These are phyloP conservation scores for Kalmusia sp. DNA, from an alignment of 2,329 filamentous ascomycete genomes.

Conservation along the genomic window DNA sequence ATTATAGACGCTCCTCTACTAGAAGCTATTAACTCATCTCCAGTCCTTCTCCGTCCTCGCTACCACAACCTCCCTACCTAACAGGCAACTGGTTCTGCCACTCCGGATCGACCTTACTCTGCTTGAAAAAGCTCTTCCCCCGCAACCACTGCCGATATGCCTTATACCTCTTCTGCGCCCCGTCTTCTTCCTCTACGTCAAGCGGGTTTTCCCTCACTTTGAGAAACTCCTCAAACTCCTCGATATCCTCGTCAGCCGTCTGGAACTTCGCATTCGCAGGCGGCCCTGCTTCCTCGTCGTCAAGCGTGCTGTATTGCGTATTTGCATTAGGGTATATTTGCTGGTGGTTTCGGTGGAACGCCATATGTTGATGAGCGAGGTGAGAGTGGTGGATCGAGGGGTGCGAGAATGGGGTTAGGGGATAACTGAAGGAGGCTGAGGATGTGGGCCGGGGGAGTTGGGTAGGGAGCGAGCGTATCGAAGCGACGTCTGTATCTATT, in stretches of 20 bases:
- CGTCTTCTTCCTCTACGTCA: conserved; percentile 86
- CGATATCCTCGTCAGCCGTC: conserved; percentile 69
- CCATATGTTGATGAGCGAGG: background rate
- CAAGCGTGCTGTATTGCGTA: conserved; percentile 1
- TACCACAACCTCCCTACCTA: conserved; percentile 21
- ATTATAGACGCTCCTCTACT: too few relatives aligned
- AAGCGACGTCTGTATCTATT: conserved; percentile 32
- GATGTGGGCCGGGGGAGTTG: conserved; percentile 25
- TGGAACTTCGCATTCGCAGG: conserved; percentile 47
- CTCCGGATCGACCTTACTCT: conserved; percentile 65
- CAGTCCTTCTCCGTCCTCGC: background rate
- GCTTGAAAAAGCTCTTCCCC: conserved; percentile 96
- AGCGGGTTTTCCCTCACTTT: conserved; percentile 81
- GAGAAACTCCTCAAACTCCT: conserved; percentile 79
- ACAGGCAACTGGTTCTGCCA: conserved; percentile 46
- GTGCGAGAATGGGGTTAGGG: conserved; percentile 42
- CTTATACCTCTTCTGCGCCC: conserved; percentile 93
- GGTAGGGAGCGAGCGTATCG: conserved; percentile 31
- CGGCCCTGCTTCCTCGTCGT: background rate
- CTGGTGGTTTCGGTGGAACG: conserved; percentile 14
- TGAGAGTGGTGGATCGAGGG: conserved; percentile 27
- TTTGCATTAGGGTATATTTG: conserved; percentile 22
- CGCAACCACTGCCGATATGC: conserved; percentile 93
- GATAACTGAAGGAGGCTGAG: conserved; percentile 15
- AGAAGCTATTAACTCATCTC: too few relatives aligned